phyloP scores from a whole-genome alignment of 1,284 basidiomycete genomes.

The Singerocomus inundabilis region DNA sequence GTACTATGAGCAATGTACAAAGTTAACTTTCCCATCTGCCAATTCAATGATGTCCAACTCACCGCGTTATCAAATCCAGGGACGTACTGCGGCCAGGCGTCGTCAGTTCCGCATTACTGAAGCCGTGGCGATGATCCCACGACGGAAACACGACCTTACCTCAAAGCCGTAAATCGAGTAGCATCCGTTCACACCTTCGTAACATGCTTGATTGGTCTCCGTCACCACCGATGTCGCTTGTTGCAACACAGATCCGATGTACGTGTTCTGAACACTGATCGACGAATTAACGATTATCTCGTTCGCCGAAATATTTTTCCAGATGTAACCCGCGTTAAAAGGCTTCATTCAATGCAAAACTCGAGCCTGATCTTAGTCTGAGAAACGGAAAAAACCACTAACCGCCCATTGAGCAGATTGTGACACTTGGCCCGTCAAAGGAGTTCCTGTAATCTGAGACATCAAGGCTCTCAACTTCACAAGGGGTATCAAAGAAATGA shows the following conservation, averaged over 20 bases:
- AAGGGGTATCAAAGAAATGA: neutral
- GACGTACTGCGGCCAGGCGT: constrained; percentile 42
- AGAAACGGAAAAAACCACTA: constrained; percentile 26
- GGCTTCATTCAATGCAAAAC: constrained; percentile 35
- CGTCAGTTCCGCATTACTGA: neutral
- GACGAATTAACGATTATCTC: constrained; percentile 46
- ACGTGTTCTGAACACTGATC: constrained; percentile 51
- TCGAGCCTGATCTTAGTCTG: neutral
- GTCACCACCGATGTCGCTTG: constrained; percentile 60
- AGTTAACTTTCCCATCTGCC: constrained; percentile 1
- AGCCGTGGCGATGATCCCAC: neutral
- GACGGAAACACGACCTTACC: constrained; percentile 36
- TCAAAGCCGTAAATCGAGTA: constrained; percentile 56
- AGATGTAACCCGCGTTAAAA: constrained; percentile 44
- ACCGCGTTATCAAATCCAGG: constrained; percentile 58
- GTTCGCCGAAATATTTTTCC: constrained; percentile 43
- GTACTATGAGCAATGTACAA: constrained; percentile 40
- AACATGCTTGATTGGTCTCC: constrained; percentile 49
- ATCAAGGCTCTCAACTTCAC: constrained; percentile 2
- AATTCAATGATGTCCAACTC: constrained; percentile 13
- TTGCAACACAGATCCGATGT: constrained; percentile 56
- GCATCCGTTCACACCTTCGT: constrained; percentile 45
- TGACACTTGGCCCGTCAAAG: constrained; percentile 52
- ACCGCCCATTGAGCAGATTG: constrained; percentile 70
- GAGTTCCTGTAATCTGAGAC: constrained; percentile 42